phyloP scores from a whole-genome alignment of 257 asterid species.

The Verbascum thapsus region DNA sequence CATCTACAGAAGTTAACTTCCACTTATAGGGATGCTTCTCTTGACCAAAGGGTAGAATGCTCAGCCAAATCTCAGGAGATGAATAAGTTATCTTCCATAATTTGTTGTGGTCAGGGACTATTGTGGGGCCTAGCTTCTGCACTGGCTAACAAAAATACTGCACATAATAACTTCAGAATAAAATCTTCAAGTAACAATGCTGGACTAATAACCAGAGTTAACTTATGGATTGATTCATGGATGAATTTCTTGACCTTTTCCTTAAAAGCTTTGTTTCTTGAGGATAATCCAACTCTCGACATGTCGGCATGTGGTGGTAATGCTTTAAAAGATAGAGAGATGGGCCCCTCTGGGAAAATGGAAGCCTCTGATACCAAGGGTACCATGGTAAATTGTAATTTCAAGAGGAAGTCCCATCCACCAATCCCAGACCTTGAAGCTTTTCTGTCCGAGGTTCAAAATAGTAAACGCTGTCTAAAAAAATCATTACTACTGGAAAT shows the following conservation, averaged over 20 bases:
- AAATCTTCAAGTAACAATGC: constrained; percentile 41
- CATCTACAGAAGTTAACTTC: constrained; percentile 44
- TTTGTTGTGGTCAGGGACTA: constrained; percentile 74
- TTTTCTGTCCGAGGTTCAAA: constrained; percentile 53
- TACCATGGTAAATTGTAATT: constrained; percentile 29
- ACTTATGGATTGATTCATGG: constrained; percentile 46
- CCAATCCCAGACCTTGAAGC: constrained; percentile 45
- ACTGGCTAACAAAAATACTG: constrained; percentile 38
- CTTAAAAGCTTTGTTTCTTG: constrained; percentile 51
- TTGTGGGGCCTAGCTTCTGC: constrained; percentile 72
- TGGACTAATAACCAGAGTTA: constrained; percentile 46
- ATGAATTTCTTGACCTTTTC: constrained; percentile 41
- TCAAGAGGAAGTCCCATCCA: constrained; percentile 31
- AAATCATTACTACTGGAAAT: constrained; percentile 52
- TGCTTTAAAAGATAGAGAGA: constrained; percentile 30
- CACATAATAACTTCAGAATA: constrained; percentile 33
- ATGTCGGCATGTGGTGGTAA: constrained; percentile 28
- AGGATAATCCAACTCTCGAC: constrained; percentile 42
- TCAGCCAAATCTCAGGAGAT: constrained; percentile 41
- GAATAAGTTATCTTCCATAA: constrained; percentile 50
- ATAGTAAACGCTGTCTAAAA: constrained; percentile 44
- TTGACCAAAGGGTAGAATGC: constrained; percentile 38
- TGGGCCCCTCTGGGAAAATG: constrained; percentile 32
- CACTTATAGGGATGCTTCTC: constrained; percentile 32
- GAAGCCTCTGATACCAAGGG: constrained; percentile 32